These are phyloP conservation scores for Aaosphaeria arxii DNA, from an alignment of 2,329 filamentous ascomycete species.

Conservation along the genomic window DNA sequence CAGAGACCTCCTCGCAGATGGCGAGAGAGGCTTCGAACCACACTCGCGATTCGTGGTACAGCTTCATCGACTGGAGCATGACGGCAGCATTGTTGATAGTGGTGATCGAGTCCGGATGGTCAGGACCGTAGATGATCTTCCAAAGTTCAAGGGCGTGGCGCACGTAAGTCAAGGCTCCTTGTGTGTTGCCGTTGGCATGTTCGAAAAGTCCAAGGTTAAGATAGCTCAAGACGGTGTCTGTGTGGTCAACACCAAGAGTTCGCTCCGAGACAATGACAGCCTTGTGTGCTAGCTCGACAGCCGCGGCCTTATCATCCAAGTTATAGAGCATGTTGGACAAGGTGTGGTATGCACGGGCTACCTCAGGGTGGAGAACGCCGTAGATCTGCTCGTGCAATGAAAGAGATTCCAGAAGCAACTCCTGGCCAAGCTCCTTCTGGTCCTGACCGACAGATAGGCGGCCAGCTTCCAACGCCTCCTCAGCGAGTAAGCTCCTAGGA, in stretches of 20 bases:
- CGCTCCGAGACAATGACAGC: conserved; percentile 94
- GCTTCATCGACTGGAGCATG: conserved; percentile 95
- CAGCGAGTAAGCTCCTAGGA: conserved; percentile 84
- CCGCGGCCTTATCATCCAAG: conserved; percentile 94
- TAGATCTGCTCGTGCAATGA: conserved; percentile 99
- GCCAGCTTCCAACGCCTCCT: conserved; percentile 93
- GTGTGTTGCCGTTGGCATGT: conserved; percentile 88
- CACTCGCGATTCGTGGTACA: conserved; percentile 87
- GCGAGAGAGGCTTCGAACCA: conserved; percentile 95
- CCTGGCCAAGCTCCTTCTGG: conserved; percentile 93
- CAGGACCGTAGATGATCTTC: conserved; percentile 93
- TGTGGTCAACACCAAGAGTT: conserved; percentile 87
- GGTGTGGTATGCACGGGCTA: conserved; percentile 91
- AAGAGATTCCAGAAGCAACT: conserved; percentile 90
- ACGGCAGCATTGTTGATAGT: conserved; percentile 98
- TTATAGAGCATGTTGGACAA: conserved; percentile 96
- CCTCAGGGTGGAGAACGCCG: conserved; percentile 93
- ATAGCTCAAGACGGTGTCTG: conserved; percentile 92
- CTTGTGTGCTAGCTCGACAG: conserved; percentile 92
- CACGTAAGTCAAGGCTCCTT: conserved; percentile 80
- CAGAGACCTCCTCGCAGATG: conserved; percentile 86
- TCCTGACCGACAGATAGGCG: conserved; percentile 94
- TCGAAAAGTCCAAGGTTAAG: conserved; percentile 93
- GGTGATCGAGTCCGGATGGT: conserved; percentile 96
- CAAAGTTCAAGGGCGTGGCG: conserved; percentile 91